Evolutionary conservation across 75 land plant species (phyloP), one percentile per base, ranked within the genome.

Genomic region (Isoetes taiwanensis): DNA sequence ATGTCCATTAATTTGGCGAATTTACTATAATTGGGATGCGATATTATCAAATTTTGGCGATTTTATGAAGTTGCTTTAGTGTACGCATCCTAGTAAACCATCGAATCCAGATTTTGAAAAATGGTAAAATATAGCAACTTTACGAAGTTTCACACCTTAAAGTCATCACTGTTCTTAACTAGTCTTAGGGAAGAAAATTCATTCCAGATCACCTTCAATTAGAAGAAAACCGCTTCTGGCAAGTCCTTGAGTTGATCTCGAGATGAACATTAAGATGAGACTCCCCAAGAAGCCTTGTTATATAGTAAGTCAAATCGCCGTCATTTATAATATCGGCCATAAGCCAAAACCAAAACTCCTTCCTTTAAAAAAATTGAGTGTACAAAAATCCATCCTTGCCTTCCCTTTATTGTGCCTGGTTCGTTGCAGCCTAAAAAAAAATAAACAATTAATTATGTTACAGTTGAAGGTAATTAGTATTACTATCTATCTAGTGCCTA

Each of bases 241-340:
- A 93, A 65, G 23, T 27, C 23, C 52, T 16, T 38, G 17, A 17
- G 3, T 27, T 69, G 58, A 17, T 64, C 75, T 28, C 66, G 31
- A 12, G 34, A 30, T 52, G 58, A 14, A 80, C 58, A n/a, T 17
- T 52, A 57, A 90, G 63, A 43, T 52, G 68, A 52, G 95, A 95
- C 37, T 93, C 89, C 46, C 95, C 98, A 71, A 93, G 83, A 33
- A 93, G 68, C 21, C 90, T 78, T 20, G 98, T 89, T 14, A 93
- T 76, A 29, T 73, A 33, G 69, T 93, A 93, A 3, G 98, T 84
- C 30, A 95, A 77, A 68, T 93, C 87, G 23, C 98, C 98, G 64
- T 95, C 98, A 73, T 93, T 95, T 43, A 94, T 95, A 59, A 95
- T 93, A 59, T 93, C 98, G 41, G 95, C 95, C 84, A 93, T 93